A percentile compares a stretch with the other conserved stretches of the same genome.
These are phyloP conservation scores for Colletotrichum tropicale DNA, from an alignment of 2,329 filamentous ascomycete species.

Conservation along the genomic window DNA sequence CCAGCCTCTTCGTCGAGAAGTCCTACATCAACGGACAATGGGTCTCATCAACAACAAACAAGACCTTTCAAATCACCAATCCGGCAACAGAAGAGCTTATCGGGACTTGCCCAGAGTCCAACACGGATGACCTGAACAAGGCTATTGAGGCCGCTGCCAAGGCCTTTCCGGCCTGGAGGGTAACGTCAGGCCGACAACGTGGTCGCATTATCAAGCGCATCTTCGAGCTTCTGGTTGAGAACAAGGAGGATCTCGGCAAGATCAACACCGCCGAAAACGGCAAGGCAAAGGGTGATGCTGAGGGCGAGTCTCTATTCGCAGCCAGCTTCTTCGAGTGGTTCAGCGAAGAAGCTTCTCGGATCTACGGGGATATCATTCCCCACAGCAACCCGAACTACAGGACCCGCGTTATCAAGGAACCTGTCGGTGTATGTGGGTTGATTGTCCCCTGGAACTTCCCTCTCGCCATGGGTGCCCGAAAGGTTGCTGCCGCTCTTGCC, in stretches of 20 bases:
- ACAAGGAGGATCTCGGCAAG: constrained; percentile 66
- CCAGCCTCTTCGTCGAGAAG: not conserved
- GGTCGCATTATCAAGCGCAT: constrained; percentile 62
- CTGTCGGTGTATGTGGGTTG: constrained; percentile 81
- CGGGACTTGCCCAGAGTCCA: constrained; percentile 73
- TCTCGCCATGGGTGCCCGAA: constrained; percentile 75
- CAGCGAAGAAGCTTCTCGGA: constrained; percentile 75
- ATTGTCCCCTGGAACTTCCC: constrained; percentile 92
- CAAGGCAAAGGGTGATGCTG: constrained; percentile 72
- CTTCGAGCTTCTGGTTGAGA: constrained; percentile 67
- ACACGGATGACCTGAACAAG: constrained; percentile 64
- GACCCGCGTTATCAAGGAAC: constrained; percentile 81
- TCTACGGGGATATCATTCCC: constrained; percentile 78
- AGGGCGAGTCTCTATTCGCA: constrained; percentile 74
- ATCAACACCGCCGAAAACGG: constrained; percentile 74
- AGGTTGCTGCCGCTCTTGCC: constrained; percentile 79
- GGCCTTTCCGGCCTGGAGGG: constrained; percentile 62
- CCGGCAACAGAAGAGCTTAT: constrained; percentile 71
- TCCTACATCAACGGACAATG: constrained; percentile 4
- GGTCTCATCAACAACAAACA: not conserved
- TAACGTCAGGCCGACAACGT: constrained; percentile 61
- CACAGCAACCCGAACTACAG: constrained; percentile 61
- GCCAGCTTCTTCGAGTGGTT: constrained; percentile 84
- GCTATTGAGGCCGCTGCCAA: constrained; percentile 71
- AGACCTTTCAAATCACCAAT: constrained; percentile 46